Percentiles rank a stretch among this genome's conserved stretches.
These are phyloP conservation scores for Candida succiphila DNA, from an alignment of 805 yeast species.

Conservation along the genomic window DNA sequence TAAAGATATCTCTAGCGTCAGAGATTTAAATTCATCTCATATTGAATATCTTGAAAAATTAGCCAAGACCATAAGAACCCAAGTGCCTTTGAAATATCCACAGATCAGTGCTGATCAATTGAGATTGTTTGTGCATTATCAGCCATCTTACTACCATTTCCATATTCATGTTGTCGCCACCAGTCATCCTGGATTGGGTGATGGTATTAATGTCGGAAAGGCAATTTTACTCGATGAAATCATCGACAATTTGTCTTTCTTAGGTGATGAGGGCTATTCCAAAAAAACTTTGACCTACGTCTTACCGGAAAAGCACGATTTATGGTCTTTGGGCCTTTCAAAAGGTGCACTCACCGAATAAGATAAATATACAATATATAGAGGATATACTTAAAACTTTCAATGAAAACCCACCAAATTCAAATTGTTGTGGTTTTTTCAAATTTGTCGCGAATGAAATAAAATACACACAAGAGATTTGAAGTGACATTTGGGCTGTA, in stretches of 20 bases:
- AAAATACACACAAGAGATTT: no score
- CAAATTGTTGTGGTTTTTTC: no score
- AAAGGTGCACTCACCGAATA: constrained; percentile 1
- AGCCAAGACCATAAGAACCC: constrained; percentile 30
- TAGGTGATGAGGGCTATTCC: constrained; percentile 48
- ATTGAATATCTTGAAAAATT: constrained; percentile 45
- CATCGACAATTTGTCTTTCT: constrained; percentile 53
- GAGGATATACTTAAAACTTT: no score
- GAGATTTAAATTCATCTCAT: constrained; percentile 62
- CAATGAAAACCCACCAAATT: no score
- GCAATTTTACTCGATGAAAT: constrained; percentile 77
- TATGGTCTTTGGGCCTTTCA: constrained; percentile 41
- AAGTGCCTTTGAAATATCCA: constrained; percentile 35
- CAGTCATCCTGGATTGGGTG: constrained; percentile 56
- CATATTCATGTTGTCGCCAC: constrained; percentile 85
- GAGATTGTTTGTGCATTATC: constrained; percentile 81
- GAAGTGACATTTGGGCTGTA: no score
- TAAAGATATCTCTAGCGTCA: constrained; percentile 55
- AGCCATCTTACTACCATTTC: constrained; percentile 93
- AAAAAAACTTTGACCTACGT: constrained; percentile 52
- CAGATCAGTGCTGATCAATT: constrained; percentile 31
- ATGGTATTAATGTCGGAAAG: constrained; percentile 65
- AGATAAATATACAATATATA: not conserved
- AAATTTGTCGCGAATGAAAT: no score
- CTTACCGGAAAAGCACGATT: constrained; percentile 67